Evolutionary conservation across 345 rosid genomes (phyloP), one percentile per base, ranked within the genome.

Genomic region (Punica granatum): DNA sequence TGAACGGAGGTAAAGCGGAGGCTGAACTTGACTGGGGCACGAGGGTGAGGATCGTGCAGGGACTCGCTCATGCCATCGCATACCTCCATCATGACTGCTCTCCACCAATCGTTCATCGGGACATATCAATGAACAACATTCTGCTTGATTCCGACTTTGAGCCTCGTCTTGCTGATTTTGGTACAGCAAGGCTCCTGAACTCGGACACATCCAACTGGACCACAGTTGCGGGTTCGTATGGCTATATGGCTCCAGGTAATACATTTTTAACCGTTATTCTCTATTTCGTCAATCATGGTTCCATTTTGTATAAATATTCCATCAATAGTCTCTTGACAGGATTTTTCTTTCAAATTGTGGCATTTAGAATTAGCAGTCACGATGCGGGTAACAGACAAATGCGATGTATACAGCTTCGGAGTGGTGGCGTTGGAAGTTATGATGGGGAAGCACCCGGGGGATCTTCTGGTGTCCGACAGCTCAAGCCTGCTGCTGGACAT

Each of bases 171-270:
- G 67, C 92, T 0, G 96, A 89, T 76, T 88, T 86, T 61, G 96
- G 95, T 70, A 86, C 77, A 3, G 92, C 92, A 14, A 81, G 88
- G 44, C 71, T 86, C 54, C 72, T 86, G 73, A 69, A 62, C 41
- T 53, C 77, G n/a, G 71, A 75, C 72, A 64, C 86, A 13, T 81
- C 88, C 25, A 86, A 79, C 73, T 89, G 96, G 92, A 84, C 96
- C 30, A 10, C 74, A 0, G 84, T 77, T 60, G 92, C 78, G 0
- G 92, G 92, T 8, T 83, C 90, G 19, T 89, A 78, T 71, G 92
- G 92, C 69, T 86, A 89, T 77, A 89, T 85, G 86, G 92, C 96
- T 70, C 92, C 88, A 33, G 96, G 96, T 89, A 79, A 30, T n/a
- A 43, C 34, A 15, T n/a, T 16, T 48, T 26, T 21, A 3, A n/a